A percentile compares a stretch with the other conserved stretches of the same genome.
Conservation (phyloP, 2,329 filamentous ascomycete genomes). For the Clonostachys sp. region DNA sequence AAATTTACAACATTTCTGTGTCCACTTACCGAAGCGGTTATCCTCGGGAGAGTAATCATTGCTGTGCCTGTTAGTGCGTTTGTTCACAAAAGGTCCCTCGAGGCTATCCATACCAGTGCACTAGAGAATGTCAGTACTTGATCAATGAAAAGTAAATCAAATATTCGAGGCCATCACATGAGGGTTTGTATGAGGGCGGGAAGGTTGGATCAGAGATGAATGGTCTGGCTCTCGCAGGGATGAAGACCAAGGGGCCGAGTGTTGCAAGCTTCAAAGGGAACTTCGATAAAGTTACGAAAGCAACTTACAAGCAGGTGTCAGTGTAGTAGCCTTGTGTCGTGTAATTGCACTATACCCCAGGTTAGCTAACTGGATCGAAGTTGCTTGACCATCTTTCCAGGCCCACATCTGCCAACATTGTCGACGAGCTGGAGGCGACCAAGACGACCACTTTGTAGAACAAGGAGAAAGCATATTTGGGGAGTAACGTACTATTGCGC, state of each 20-base stretch:
- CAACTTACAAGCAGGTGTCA: constrained; percentile 40
- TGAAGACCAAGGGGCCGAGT: too few relatives aligned
- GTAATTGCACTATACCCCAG: constrained; percentile 39
- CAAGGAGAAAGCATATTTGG: not conserved
- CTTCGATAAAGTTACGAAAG: not conserved
- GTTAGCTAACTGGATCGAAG: not conserved
- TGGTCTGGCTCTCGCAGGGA: too few relatives aligned
- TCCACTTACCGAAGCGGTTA: constrained; percentile 3
- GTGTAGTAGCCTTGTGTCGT: constrained; percentile 58
- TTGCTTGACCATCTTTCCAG: too few relatives aligned
- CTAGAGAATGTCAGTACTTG: not conserved
- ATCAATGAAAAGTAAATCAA: not conserved
- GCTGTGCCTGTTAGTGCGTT: not conserved
- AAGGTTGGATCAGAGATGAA: too few relatives aligned
- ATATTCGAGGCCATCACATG: too few relatives aligned
- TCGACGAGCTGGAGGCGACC: too few relatives aligned
- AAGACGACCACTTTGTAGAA: too few relatives aligned
- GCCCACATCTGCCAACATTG: too few relatives aligned
- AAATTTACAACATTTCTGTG: not conserved
- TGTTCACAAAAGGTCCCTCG: too few relatives aligned
- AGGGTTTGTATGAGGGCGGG: too few relatives aligned
- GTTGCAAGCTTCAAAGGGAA: too few relatives aligned
- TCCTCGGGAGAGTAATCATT: constrained; percentile 2
- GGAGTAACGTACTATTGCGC: constrained; percentile 33
- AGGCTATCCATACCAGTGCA: not conserved